Evolutionary conservation across 2,329 filamentous ascomycete species (phyloP).

Genomic region (Colletotrichum navitas): DNA sequence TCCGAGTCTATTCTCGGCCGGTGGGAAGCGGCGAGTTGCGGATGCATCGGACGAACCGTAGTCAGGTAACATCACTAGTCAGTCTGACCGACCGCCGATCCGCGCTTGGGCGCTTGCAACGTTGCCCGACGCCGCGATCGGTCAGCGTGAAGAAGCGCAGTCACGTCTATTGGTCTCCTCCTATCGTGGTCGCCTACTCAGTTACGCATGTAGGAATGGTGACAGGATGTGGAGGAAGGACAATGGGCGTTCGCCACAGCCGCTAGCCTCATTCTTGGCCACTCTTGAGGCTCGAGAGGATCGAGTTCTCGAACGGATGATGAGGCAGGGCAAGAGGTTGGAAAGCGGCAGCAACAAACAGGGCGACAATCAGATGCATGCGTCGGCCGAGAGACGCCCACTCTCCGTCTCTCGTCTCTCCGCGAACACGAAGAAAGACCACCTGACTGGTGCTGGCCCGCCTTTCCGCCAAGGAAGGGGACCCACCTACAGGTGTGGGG

Average conservation of each 20-base stretch:
- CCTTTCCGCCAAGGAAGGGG: not conserved
- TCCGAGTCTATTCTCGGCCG: not conserved
- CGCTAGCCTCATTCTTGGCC: conserved; percentile 31
- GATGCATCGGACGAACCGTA: conserved; percentile 14
- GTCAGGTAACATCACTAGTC: not conserved
- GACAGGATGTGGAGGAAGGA: conserved; percentile 4
- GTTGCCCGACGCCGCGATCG: conserved; percentile 24
- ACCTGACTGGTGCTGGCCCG: conserved; percentile 29
- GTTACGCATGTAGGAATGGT: too few relatives aligned
- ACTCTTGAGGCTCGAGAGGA: not conserved
- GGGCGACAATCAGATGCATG: conserved; percentile 16
- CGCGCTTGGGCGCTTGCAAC: conserved; percentile 42
- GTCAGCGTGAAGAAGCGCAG: conserved; percentile 24
- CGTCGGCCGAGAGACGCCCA: conserved; percentile 32
- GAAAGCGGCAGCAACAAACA: not conserved
- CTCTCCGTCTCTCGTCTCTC: not conserved
- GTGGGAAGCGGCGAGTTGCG: not conserved
- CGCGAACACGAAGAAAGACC: conserved; percentile 29
- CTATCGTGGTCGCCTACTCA: not conserved
- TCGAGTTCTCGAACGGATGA: not conserved
- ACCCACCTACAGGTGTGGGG: not conserved
- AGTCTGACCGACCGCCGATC: not conserved
- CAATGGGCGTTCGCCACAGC: conserved; percentile 21
- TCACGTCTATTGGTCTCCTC: conserved; percentile 1
- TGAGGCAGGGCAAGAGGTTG: not conserved